These are phyloP conservation scores for Spironucleus salmonicida DNA, from an alignment of 208 protist genomes.

Conservation along the genomic window DNA sequence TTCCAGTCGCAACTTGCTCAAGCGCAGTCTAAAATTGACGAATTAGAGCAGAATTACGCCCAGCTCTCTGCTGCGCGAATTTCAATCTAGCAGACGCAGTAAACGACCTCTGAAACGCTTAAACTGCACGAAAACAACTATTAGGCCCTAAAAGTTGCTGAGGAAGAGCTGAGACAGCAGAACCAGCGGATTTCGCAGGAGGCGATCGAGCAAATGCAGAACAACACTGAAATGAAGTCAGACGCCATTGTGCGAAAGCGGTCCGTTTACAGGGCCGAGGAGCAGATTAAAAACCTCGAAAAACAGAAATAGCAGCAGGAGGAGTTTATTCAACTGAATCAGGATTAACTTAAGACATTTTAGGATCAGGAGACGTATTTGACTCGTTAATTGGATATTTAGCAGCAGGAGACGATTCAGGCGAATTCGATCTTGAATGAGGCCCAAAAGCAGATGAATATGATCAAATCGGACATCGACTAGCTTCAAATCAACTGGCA, in stretches of 20 bases:
- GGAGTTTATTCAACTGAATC: neutral
- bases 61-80: neutral
- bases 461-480: neutral
- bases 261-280: constrained; percentile 21
- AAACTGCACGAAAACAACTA: neutral
- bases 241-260: constrained; percentile 15
- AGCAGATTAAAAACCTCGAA: constrained; percentile 7
- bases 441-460: neutral
- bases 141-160: neutral
- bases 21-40: neutral
- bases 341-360: neutral
- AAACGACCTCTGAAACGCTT: neutral
- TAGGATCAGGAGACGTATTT: constrained; percentile 16
- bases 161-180: neutral
- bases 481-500: neutral
- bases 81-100: neutral
- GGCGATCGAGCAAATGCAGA: neutral
- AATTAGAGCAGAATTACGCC: neutral
- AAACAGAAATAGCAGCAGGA: neutral
- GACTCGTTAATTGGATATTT: neutral
- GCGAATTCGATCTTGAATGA: constrained; percentile 15
- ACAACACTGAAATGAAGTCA: neutral
- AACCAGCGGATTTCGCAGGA: neutral
- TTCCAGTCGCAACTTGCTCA: neutral
- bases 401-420: neutral